Evolutionary conservation across 108 stramenopile species (phyloP).

Genomic region (Mediolabrus comicus): DNA sequence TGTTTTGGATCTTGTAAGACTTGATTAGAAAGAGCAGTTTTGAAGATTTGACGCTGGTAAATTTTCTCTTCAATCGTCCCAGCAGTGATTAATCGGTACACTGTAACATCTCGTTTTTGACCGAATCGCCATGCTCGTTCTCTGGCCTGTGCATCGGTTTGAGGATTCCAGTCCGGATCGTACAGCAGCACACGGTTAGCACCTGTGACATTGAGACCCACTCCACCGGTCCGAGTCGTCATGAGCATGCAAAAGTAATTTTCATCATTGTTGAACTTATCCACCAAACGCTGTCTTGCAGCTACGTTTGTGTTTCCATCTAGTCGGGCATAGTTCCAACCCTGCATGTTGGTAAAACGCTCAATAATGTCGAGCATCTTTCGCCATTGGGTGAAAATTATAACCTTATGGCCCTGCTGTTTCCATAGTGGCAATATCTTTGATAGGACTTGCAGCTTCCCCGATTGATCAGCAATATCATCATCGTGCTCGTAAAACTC

Average conservation of each 20-base stretch:
- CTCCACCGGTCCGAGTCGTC: conserved; percentile 96
- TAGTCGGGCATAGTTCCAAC: conserved; percentile 87
- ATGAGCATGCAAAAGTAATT: conserved; percentile 90
- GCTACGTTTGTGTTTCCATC: conserved; percentile 95
- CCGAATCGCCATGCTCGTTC: conserved; percentile 96
- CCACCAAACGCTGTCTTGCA: conserved; percentile 85
- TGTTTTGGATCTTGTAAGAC: conserved; percentile 92
- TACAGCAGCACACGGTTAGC: conserved; percentile 80
- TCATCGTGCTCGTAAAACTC: conserved; percentile 49
- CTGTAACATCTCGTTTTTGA: conserved; percentile 68
- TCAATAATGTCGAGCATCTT: conserved; percentile 96
- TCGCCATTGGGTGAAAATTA: conserved; percentile 95
- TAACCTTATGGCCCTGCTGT: conserved; percentile 90
- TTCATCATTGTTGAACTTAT: conserved; percentile 87
- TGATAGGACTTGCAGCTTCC: conserved; percentile 91
- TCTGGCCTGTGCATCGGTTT: conserved; percentile 88
- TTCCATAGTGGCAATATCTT: conserved; percentile 94
- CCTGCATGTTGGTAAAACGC: conserved; percentile 56
- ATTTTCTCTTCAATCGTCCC: conserved; percentile 96
- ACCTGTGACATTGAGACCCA: conserved; percentile 74
- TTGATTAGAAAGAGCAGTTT: conserved; percentile 91
- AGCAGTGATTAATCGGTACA: conserved; percentile 79
- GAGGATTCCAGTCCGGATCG: conserved; percentile 98
- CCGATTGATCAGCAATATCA: conserved; percentile 72
- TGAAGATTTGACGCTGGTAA: conserved; percentile 99